phyloP scores from a whole-genome alignment of 192 early-diverging fungal species.

The Endogone sp. region DNA sequence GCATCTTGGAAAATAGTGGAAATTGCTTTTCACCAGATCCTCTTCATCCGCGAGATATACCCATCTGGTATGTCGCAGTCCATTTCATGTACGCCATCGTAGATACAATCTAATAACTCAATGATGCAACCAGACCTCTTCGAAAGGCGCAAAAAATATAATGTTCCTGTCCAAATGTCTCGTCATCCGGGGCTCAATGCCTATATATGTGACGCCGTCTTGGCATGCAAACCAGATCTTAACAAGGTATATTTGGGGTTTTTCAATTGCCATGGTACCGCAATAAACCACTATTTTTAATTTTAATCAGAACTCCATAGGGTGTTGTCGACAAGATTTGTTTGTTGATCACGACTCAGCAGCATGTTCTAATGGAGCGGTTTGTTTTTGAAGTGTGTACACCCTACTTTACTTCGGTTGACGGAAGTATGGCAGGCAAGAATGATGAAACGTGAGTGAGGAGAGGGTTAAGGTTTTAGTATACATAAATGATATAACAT shows the following conservation, averaged over 20 bases:
- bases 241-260: conserved; percentile 18
- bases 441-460: not conserved
- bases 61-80: conserved; percentile 21
- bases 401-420: not conserved
- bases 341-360: not conserved
- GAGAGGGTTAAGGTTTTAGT: not conserved
- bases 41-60: conserved; percentile 14
- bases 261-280: not conserved
- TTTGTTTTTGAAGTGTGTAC: conserved; percentile 12
- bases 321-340: not conserved
- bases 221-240: conserved; percentile 32
- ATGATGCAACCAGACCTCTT: conserved; percentile 23
- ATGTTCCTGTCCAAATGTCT: conserved; percentile 44
- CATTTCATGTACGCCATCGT: conserved; percentile 27
- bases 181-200: conserved; percentile 45
- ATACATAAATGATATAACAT: not conserved
- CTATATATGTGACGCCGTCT: conserved; percentile 38
- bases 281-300: not conserved
- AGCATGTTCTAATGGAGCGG: conserved; percentile 4
- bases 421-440: not conserved
- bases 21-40: conserved; percentile 1
- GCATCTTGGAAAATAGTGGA: conserved; percentile 1
- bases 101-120: not conserved
- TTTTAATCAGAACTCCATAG: not conserved
- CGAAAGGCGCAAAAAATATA: conserved; percentile 36